Conservation (phyloP, 1,139 yeast genomes). For the Yarrowia galli region DNA sequence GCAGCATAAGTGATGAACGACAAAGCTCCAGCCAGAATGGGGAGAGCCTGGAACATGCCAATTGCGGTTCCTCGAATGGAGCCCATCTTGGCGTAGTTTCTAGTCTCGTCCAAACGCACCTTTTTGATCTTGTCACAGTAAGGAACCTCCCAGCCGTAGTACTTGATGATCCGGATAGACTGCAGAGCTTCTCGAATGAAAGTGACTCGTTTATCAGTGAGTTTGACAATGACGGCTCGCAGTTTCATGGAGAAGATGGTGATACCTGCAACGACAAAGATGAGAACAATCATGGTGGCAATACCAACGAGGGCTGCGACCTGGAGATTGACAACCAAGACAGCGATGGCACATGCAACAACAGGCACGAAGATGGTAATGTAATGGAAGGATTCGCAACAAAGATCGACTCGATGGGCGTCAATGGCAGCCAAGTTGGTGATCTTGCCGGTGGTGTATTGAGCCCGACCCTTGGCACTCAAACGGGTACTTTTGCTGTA, state of each 20-base stretch:
- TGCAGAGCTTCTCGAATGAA: conserved; percentile 65
- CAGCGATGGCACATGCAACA: conserved; percentile 62
- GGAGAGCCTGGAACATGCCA: conserved; percentile 63
- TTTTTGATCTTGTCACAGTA: conserved; percentile 56
- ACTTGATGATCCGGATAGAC: conserved; percentile 68
- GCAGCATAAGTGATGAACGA: conserved; percentile 73
- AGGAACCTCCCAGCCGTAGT: conserved; percentile 72
- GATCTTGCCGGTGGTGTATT: conserved; percentile 57
- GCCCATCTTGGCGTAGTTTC: conserved; percentile 45
- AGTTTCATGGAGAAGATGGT: conserved; percentile 54
- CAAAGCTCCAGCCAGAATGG: conserved; percentile 68
- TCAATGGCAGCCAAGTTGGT: conserved; percentile 73
- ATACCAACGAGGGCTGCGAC: conserved; percentile 67
- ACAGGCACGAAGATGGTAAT: conserved; percentile 65
- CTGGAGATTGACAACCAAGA: conserved; percentile 69
- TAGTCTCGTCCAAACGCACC: conserved; percentile 57
- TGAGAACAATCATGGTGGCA: conserved; percentile 53
- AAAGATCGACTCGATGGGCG: conserved; percentile 69
- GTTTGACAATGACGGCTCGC: conserved; percentile 57
- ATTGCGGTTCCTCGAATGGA: conserved; percentile 59
- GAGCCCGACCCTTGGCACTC: conserved; percentile 53
- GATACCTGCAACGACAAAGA: conserved; percentile 44
- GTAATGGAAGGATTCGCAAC: conserved; percentile 66
- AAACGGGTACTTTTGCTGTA: conserved; percentile 56
- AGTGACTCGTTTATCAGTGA: conserved; percentile 65